Evolutionary conservation across 805 yeast species (phyloP), one percentile per base, ranked within the genome.

Genomic region (Candida sithepensis): DNA sequence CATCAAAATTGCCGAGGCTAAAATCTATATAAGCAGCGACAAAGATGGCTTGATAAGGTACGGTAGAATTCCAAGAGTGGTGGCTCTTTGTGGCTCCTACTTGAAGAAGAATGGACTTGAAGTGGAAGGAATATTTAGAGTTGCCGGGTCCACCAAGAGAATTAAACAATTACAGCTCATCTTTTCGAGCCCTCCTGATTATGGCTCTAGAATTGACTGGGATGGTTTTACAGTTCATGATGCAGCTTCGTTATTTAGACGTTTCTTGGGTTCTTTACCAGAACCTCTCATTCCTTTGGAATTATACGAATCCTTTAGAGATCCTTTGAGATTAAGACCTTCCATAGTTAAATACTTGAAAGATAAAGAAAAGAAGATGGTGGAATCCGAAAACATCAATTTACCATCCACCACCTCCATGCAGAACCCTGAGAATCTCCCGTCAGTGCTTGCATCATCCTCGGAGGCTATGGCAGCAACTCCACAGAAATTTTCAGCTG

Each of bases 191-290:
- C 89, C 97, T 2, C 98, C 99, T 0, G 82, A 81, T 50, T 94
- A 85, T 63, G 99, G 99, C 16, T 79, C 89, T 43, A 85, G 85
- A 55, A 75, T 91, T 40, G 79, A 78, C 55, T 94, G 98, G 99
- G 90, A 88, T 42, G 92, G 96, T 0, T 94, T 81, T 68, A 88
- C 90, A 0, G 97, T 92, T 12, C 99, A 94, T 68, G 99, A 94
- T 66, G 97, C 97, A 1, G 96, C 98, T 2, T 87, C 94, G 18
- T 73, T 94, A 20, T 77, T 94, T 48, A 77, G 98, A 63, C 74
- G 99, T 47, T 94, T 79, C 64, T 73, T 94, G 52, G 89, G 90
- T 60, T 83, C 89, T 40, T 75, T 94, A 47, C 95, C 96, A 1
- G 98, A 94, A 60, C 98, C 98, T 0, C 74, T 94, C 47, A 82